These are phyloP conservation scores for Fraxinus velutina DNA, from an alignment of 305 asterid species.

Conservation along the genomic window DNA sequence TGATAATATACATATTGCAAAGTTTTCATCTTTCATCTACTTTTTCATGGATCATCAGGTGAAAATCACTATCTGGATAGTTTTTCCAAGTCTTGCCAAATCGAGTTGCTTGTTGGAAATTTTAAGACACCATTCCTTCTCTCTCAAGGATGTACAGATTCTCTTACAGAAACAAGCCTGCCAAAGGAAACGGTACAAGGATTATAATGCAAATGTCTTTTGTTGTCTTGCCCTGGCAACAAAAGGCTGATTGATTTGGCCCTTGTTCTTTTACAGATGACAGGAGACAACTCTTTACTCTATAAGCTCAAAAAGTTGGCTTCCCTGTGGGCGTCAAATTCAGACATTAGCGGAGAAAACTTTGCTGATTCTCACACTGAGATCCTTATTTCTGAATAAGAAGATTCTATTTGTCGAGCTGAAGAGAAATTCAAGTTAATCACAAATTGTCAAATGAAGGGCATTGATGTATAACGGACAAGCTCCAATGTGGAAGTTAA, in stretches of 20 bases:
- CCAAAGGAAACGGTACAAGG: constrained; percentile 38
- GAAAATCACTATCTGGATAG: constrained; percentile 28
- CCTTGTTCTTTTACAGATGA: constrained; percentile 44
- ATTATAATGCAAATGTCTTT: constrained; percentile 57
- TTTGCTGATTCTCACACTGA: constrained; percentile 20
- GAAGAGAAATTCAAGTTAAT: constrained; percentile 46
- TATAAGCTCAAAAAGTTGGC: constrained; percentile 64
- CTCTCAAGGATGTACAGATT: constrained; percentile 27
- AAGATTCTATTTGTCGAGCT: constrained; percentile 46
- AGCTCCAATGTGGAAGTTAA: constrained; percentile 14
- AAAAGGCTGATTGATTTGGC: constrained; percentile 43
- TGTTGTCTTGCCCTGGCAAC: constrained; percentile 44
- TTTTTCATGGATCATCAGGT: constrained; percentile 36
- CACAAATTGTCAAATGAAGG: constrained; percentile 25
- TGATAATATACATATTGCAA: neutral
- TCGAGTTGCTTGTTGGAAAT: constrained; percentile 38
- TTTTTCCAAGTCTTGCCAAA: constrained; percentile 26
- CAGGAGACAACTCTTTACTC: constrained; percentile 43
- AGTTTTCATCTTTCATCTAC: neutral
- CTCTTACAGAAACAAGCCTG: constrained; percentile 30
- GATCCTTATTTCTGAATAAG: constrained; percentile 41
- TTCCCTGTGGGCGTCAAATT: constrained; percentile 24
- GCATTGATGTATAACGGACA: constrained; percentile 19
- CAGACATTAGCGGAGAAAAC: constrained; percentile 19
- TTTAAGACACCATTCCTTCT: constrained; percentile 35